Conservation (phyloP, 2,329 filamentous ascomycete species). For the Xylaria hypoxylon region DNA sequence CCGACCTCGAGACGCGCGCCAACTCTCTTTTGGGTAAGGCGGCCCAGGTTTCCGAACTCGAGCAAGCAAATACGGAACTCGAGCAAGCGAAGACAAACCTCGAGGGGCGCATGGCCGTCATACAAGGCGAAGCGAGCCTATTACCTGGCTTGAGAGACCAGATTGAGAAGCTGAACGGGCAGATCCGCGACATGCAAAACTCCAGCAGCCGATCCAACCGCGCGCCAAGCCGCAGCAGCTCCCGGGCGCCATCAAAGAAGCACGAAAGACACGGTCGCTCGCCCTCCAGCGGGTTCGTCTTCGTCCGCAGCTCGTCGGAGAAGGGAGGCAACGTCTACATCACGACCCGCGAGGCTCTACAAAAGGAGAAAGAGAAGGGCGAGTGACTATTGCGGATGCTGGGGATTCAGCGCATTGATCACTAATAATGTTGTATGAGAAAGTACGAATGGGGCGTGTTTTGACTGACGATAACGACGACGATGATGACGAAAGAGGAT, state of each 20-base stretch:
- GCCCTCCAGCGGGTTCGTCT: conserved; percentile 45
- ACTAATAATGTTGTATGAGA: conserved; percentile 19
- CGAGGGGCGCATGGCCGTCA: conserved; percentile 31
- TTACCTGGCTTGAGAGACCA: conserved; percentile 43
- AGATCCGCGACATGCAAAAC: conserved; percentile 41
- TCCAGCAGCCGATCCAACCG: conserved; percentile 30
- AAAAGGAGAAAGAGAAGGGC: conserved; percentile 41
- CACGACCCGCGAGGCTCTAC: conserved; percentile 47
- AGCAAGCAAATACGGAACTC: conserved; percentile 32
- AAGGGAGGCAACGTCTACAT: conserved; percentile 44
- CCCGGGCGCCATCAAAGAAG: conserved; percentile 43
- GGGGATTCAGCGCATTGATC: conserved; percentile 22
- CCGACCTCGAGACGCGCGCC: conserved; percentile 42
- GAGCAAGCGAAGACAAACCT: conserved; percentile 36
- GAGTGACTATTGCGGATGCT: conserved; percentile 36
- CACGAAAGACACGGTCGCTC: conserved; percentile 48
- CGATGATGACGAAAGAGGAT: conserved; percentile 24
- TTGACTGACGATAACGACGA: conserved; percentile 21
- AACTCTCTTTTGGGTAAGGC: conserved; percentile 41
- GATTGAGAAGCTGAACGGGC: conserved; percentile 41
- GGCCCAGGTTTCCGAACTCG: conserved; percentile 42
- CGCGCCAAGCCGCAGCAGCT: conserved; percentile 46
- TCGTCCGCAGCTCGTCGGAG: conserved; percentile 45
- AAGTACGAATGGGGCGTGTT: conserved; percentile 5
- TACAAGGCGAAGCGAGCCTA: conserved; percentile 40